Evolutionary conservation across 1,284 basidiomycete genomes (phyloP).

Genomic region (Microbotryum intermedium): DNA sequence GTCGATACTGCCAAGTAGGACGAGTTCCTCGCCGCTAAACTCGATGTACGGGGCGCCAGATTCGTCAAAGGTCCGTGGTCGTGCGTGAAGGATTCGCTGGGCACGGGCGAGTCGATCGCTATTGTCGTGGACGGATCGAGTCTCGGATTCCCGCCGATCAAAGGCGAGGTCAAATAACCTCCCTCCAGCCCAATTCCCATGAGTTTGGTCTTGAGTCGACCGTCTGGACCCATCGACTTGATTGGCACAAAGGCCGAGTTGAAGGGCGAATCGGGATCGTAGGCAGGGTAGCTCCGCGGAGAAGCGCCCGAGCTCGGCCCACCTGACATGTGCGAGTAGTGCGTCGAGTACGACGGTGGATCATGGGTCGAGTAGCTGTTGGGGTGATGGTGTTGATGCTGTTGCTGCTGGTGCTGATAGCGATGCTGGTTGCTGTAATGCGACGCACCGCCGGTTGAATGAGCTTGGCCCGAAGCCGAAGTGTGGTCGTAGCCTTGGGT

Average conservation of each 20-base stretch:
- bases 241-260: constrained; percentile 10
- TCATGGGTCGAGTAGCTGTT: constrained; percentile 1
- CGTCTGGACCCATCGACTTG: constrained; percentile 14
- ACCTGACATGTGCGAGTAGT: constrained; percentile 12
- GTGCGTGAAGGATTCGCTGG: no score
- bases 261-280: constrained; percentile 25
- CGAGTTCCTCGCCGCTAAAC: no score
- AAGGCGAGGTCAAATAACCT: constrained; percentile 29
- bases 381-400: constrained; percentile 9
- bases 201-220: constrained; percentile 27
- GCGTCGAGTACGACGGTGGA: not conserved
- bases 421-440: constrained; percentile 2
- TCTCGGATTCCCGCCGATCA: constrained; percentile 21
- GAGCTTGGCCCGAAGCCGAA: not conserved
- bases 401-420: constrained; percentile 10
- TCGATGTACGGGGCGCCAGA: no score
- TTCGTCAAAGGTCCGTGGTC: no score
- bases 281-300: constrained; percentile 4
- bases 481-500: not conserved
- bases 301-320: not conserved
- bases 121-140: constrained; percentile 1
- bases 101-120: no score
- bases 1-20: no score
- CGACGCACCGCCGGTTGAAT: not conserved
- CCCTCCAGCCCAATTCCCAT: constrained; percentile 30